Base-by-base conservation (phyloP, 2,329 filamentous ascomycete genomes). In the Iodosphaeria phyllophila region DNA sequence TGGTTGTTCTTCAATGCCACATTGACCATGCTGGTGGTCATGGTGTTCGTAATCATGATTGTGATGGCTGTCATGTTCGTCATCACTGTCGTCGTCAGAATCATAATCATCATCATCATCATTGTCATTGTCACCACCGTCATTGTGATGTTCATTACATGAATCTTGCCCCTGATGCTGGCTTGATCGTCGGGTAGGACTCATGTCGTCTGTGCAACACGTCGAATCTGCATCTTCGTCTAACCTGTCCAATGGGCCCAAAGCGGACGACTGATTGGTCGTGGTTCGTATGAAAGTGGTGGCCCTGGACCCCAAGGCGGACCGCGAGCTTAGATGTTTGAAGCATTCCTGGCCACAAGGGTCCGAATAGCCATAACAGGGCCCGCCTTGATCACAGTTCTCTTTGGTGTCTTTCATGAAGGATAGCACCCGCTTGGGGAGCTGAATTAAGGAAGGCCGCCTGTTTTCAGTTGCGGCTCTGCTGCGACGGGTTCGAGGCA, bases 301-400 rank as follows among this genome's bases (percentile, higher is more conserved):
- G 6, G 45, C 40, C 14, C 53, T 48, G 4, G 48, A 39, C 16
- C 41, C 32, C 15, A 43, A 34, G 4, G 42, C 36, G 13, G 49
- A 33, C 13, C 58, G 53, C 16, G 42, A 48, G 34, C 38, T 48
- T 3, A 70, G 20, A 31, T 71, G 64, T 34, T 69, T 72, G 44
- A 67, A 70, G 43, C 69, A 74, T 39, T 69, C 66, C 39, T 72
- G 65, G 2, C 67, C 68, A 32, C 69, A 74, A 1, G 67, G 68
- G 35, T 74, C 70, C 2, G 65, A 57, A 40, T 69, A 75, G 28
- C 70, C 70, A 35, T 55, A 74, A 39, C 69, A 75, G 2, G 63
- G 60, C 0, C 67, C 69, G 11, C 47, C 44, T 34, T 66, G 60
- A 31, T 74, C 67, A 35, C 69, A 74, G 36, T 70, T 64, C 17